Percentiles rank a stretch among this genome's conserved stretches.
Evolutionary conservation across 139 green algal genomes (phyloP).

Genomic region (Nannochloris sp.): DNA sequence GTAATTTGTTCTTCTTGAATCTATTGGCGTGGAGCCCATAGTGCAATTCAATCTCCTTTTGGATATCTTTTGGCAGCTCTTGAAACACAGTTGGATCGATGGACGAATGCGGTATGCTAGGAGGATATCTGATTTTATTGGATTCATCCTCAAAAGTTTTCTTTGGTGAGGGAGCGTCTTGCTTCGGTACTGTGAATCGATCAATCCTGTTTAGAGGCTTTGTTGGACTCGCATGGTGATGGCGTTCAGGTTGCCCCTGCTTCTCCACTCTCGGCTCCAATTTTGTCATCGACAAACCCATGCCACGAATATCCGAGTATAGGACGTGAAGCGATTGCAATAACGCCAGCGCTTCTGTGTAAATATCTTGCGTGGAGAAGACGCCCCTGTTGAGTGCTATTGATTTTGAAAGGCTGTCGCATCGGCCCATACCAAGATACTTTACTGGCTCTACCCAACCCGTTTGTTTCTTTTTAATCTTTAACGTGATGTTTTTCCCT

Average conservation of each 20-base stretch:
- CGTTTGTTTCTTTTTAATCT: constrained; percentile 64
- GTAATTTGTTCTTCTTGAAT: neutral
- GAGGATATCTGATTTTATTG: no score
- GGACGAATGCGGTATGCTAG: constrained; percentile 23
- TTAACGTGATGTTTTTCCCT: constrained; percentile 67
- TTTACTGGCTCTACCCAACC: constrained; percentile 68
- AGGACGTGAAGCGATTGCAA: constrained; percentile 42
- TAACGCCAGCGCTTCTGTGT: constrained; percentile 33
- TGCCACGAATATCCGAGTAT: constrained; percentile 54
- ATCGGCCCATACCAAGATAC: constrained; percentile 82
- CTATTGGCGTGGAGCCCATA: constrained; percentile 30
- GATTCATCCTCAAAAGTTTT: no score
- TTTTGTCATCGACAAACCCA: constrained; percentile 52
- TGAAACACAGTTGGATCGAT: constrained; percentile 59
- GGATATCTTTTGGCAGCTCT: constrained; percentile 48
- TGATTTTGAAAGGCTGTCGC: constrained; percentile 66
- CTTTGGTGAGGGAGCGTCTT: no score
- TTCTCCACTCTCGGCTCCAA: neutral
- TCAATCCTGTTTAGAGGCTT: neutral
- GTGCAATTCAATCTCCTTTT: constrained; percentile 52
- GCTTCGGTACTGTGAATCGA: no score
- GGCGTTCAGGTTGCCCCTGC: neutral
- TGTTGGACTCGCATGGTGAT: neutral
- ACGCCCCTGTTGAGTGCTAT: constrained; percentile 28
- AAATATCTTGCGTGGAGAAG: constrained; percentile 28